Conservation (phyloP, 2,329 filamentous ascomycete species). For the Hypoxylon sp. region DNA sequence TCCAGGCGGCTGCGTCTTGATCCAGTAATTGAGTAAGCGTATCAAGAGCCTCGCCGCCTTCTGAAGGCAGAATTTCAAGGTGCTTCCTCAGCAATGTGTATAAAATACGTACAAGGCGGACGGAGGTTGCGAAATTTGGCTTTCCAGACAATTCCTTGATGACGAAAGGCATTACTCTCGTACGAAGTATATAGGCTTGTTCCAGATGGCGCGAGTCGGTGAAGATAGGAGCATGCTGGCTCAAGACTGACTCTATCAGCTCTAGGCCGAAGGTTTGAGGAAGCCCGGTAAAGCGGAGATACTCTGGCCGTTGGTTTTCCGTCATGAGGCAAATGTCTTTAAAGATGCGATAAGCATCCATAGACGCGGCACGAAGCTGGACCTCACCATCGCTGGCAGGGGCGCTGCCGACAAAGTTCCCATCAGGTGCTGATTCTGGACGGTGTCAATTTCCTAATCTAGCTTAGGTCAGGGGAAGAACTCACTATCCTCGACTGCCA, state of each 20-base stretch:
- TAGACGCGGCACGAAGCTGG: slow-evolving; percentile 78
- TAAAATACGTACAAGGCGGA: slow-evolving; percentile 84
- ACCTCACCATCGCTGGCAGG: slow-evolving; percentile 74
- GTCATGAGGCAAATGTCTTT: slow-evolving; percentile 90
- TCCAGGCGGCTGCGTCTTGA: slow-evolving; percentile 87
- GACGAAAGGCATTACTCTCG: slow-evolving; percentile 84
- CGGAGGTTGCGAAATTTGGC: slow-evolving; percentile 82
- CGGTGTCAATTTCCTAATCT: slow-evolving; percentile 27
- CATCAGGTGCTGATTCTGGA: slow-evolving; percentile 61
- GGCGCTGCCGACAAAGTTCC: slow-evolving; percentile 74
- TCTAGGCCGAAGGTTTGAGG: slow-evolving; percentile 89
- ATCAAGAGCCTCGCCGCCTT: slow-evolving; percentile 86
- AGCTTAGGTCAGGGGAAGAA: slow-evolving; percentile 36
- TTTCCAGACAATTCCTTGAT: slow-evolving; percentile 82
- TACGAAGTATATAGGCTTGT: slow-evolving; percentile 81
- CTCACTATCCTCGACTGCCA: slow-evolving; percentile 82
- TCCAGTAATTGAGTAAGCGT: slow-evolving; percentile 89
- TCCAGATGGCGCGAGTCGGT: slow-evolving; percentile 75
- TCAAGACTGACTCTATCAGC: slow-evolving; percentile 89
- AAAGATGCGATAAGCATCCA: slow-evolving; percentile 89
- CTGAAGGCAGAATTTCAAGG: slow-evolving; percentile 77
- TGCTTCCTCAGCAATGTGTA: slow-evolving; percentile 85
- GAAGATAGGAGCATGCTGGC: slow-evolving; percentile 87
- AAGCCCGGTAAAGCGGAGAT: slow-evolving; percentile 81
- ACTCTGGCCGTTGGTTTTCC: slow-evolving; percentile 85